Conservation (phyloP, 495 filamentous ascomycete genomes). For the Annulohypoxylon nitens region DNA sequence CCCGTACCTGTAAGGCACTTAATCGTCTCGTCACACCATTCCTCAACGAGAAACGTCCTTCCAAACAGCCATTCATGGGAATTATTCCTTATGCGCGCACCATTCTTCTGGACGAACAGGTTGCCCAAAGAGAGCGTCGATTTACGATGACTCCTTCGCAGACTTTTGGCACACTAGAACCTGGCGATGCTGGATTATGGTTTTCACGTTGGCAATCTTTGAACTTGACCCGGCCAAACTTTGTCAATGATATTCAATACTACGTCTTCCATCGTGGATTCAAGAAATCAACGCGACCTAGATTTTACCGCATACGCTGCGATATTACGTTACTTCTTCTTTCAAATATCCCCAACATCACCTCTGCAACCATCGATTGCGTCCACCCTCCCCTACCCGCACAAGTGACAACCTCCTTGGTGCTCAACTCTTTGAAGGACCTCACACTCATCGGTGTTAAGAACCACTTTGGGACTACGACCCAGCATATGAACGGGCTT, state of each 20-base stretch:
- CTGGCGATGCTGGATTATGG: not conserved
- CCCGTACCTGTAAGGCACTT: slow-evolving; percentile 2
- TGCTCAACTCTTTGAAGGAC: not conserved
- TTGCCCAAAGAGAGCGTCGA: not conserved
- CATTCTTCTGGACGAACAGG: not conserved
- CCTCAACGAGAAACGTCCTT: not conserved
- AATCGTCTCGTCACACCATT: not conserved
- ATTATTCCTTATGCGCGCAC: not conserved
- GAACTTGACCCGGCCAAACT: no score
- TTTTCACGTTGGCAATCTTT: no score
- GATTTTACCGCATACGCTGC: not conserved
- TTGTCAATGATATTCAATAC: no score
- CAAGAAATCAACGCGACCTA: no score
- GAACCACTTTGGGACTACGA: no score
- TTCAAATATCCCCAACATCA: not conserved
- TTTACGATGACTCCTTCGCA: not conserved
- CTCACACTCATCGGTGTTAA: not conserved
- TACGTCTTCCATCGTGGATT: not conserved
- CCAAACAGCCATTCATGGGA: not conserved
- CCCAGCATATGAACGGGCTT: no score
- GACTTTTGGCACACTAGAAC: not conserved
- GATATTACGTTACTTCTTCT: not conserved
- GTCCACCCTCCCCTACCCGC: no score
- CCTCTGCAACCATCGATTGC: not conserved
- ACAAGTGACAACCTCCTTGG: not conserved